Evolutionary conservation across 1,284 basidiomycete species (phyloP).

Genomic region (Pseudozyma flocculosa): DNA sequence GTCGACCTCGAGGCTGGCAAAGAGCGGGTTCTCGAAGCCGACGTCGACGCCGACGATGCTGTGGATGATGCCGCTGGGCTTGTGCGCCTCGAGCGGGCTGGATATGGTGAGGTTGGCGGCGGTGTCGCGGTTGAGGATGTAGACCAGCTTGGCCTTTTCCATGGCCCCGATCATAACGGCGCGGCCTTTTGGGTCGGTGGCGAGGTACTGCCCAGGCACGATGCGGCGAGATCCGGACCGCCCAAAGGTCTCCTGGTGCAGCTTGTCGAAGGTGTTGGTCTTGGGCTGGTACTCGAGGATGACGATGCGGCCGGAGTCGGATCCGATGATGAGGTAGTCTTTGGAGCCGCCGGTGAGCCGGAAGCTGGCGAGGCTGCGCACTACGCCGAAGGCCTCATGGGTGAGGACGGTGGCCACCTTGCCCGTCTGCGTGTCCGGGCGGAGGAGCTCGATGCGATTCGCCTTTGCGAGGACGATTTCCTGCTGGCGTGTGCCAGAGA

Average conservation of each 20-base stretch:
- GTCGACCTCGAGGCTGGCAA: constrained; percentile 56
- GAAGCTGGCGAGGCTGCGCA: constrained; percentile 52
- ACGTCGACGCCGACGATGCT: constrained; percentile 55
- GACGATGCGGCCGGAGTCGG: constrained; percentile 54
- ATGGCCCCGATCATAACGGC: constrained; percentile 55
- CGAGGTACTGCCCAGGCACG: constrained; percentile 55
- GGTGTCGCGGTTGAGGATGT: constrained; percentile 55
- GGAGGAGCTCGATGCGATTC: constrained; percentile 45
- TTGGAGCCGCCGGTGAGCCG: constrained; percentile 48
- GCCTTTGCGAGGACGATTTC: constrained; percentile 53
- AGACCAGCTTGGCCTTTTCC: constrained; percentile 56
- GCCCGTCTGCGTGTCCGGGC: constrained; percentile 49
- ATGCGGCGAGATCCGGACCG: constrained; percentile 53
- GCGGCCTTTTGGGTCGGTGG: constrained; percentile 55
- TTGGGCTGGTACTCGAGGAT: constrained; percentile 51
- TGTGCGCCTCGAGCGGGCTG: constrained; percentile 55
- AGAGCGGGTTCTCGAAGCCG: constrained; percentile 56
- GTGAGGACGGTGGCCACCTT: constrained; percentile 37
- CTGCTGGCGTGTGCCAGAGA: constrained; percentile 53
- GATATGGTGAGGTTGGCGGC: constrained; percentile 57
- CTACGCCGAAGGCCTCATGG: constrained; percentile 49
- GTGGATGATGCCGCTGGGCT: constrained; percentile 49
- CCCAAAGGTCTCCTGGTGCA: constrained; percentile 56
- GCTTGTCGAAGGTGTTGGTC: constrained; percentile 44
- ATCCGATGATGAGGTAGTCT: constrained; percentile 56